Percentiles rank a stretch among this genome's conserved stretches.
Conservation (phyloP, 2,329 filamentous ascomycete species). For the Ophiognomonia clavigignenti-juglandacearum region DNA sequence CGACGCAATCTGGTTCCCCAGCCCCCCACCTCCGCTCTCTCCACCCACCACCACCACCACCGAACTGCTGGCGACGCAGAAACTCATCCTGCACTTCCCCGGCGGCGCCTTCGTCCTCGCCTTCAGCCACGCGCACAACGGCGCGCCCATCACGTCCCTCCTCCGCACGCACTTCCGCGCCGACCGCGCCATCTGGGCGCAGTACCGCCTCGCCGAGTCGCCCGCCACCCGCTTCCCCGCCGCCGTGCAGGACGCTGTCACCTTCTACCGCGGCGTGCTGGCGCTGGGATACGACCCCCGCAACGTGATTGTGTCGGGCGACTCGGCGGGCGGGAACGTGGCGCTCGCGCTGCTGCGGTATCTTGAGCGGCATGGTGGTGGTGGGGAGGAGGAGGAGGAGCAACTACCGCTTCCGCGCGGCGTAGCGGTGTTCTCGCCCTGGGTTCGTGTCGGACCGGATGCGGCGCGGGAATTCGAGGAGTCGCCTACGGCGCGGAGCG, state of each 20-base stretch:
- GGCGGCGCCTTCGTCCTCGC: too few species aligned
- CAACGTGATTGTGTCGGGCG: constrained; percentile 12
- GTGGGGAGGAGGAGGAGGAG: background rate
- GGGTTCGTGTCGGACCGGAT: background rate
- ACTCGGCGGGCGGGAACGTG: constrained; percentile 16
- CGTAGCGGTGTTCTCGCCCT: constrained; percentile 2
- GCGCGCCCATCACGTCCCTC: too few species aligned
- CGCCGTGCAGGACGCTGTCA: constrained; percentile 19
- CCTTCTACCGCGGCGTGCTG: constrained; percentile 14
- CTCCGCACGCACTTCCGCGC: too few species aligned
- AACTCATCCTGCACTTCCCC: too few species aligned
- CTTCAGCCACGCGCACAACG: too few species aligned
- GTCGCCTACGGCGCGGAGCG: background rate
- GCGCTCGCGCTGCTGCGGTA: constrained; percentile 19
- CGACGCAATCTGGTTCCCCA: too few species aligned
- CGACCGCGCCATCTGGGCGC: too few species aligned
- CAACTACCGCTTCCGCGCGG: background rate
- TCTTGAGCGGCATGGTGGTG: background rate
- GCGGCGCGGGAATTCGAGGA: background rate
- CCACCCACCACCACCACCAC: too few species aligned
- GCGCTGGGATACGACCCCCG: background rate
- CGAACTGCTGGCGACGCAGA: too few species aligned
- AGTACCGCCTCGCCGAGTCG: constrained; percentile 16
- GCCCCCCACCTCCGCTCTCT: too few species aligned
- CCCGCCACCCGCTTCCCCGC: constrained; percentile 18